These are phyloP conservation scores for Quercus gilva DNA, from an alignment of 306 rosid species.

Conservation along the genomic window DNA sequence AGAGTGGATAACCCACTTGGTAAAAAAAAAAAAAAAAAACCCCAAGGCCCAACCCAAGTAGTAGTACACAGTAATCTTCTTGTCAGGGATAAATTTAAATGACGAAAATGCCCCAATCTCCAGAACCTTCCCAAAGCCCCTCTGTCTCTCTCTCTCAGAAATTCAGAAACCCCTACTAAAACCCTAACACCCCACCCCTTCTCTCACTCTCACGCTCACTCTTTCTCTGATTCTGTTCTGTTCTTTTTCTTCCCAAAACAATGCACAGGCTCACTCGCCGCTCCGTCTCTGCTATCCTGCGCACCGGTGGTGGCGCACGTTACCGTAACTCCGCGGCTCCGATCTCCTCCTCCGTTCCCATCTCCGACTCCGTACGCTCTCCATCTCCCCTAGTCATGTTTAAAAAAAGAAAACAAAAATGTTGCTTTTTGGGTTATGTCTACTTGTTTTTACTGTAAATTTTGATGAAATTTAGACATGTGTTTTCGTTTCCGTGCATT, in stretches of 20 bases:
- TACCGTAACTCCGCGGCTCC: constrained; percentile 37
- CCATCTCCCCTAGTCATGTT: not conserved
- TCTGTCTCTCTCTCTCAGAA: not conserved
- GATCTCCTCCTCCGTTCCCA: constrained; percentile 35
- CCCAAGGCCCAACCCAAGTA: no score
- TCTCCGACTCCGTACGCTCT: constrained; percentile 34
- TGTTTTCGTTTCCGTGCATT: not conserved
- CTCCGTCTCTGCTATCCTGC: constrained; percentile 55
- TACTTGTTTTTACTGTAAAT: not conserved
- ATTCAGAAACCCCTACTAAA: constrained; percentile 50
- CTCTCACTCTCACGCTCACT: not conserved
- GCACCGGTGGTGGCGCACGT: constrained; percentile 42
- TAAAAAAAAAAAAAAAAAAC: no score
- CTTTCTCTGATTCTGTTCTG: not conserved
- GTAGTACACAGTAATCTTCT: no score
- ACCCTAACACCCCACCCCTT: constrained; percentile 38
- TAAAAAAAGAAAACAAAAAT: not conserved
- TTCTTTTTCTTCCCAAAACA: not conserved
- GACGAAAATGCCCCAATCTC: constrained; percentile 17
- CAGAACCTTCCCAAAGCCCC: constrained; percentile 64
- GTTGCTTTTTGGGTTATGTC: not conserved
- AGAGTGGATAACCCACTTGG: no score
- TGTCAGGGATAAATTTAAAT: no score
- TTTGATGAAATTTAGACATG: not conserved
- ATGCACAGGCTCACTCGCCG: constrained; percentile 79